Evolutionary conservation across 108 stramenopile species (phyloP).

Genomic region (Nitzschia sp.): DNA sequence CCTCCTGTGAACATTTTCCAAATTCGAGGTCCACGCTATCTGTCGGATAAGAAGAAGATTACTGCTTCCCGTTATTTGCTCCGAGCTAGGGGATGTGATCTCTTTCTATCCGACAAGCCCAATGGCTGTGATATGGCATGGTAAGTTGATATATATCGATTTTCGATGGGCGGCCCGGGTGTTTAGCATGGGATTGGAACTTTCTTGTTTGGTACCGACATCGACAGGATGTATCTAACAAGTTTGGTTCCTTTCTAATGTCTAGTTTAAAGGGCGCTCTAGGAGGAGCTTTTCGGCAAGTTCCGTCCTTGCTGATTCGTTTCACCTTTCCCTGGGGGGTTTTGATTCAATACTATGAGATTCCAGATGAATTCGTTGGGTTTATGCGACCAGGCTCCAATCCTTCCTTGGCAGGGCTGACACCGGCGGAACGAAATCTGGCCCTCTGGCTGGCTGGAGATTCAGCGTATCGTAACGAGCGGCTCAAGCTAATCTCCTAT

Average conservation of each 20-base stretch:
- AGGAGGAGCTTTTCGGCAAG: slow-evolving; percentile 60
- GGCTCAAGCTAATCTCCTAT: slow-evolving; percentile 74
- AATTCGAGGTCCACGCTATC: slow-evolving; percentile 71
- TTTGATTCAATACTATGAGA: slow-evolving; percentile 73
- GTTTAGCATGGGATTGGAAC: no score
- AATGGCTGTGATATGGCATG: slow-evolving; percentile 15
- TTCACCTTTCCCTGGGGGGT: slow-evolving; percentile 84
- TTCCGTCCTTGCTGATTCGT: slow-evolving; percentile 74
- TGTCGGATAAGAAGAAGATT: slow-evolving; percentile 72
- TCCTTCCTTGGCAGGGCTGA: slow-evolving; percentile 27
- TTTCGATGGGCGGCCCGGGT: no score
- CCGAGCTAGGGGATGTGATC: slow-evolving; percentile 72
- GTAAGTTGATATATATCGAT: slow-evolving; percentile 1
- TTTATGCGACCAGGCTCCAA: slow-evolving; percentile 50
- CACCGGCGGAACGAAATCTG: slow-evolving; percentile 45
- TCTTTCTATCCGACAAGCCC: slow-evolving; percentile 68
- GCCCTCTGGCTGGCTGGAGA: slow-evolving; percentile 62
- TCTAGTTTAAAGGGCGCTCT: slow-evolving; percentile 47
- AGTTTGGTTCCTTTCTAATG: not conserved
- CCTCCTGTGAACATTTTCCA: slow-evolving; percentile 60
- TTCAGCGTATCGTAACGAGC: slow-evolving; percentile 61
- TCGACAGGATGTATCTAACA: no score
- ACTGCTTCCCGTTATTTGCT: slow-evolving; percentile 58
- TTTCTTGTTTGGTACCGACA: no score
- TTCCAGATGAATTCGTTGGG: slow-evolving; percentile 56